Evolutionary conservation across 2,329 filamentous ascomycete species (phyloP), one percentile per base, ranked within the genome.

Genomic region (Fusarium guadeloupense): DNA sequence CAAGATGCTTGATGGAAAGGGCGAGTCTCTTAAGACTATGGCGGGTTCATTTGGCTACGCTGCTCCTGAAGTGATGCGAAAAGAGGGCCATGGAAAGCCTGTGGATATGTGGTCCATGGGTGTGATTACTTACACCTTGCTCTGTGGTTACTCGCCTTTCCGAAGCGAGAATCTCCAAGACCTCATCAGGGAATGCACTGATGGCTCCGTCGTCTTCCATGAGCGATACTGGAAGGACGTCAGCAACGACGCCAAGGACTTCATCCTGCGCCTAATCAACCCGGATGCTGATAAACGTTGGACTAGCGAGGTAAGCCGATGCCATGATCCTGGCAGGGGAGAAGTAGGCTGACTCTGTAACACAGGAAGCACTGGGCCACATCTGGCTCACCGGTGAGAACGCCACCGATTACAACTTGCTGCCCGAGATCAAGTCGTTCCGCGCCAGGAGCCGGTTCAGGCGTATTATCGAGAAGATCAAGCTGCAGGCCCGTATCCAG

Each of bases 91-190:
- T 75, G 95, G 95, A 74, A 99, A 98, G 78, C 92, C 95, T 5
- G 95, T 98, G 28, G 95, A 99, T 74, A 97, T 99, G 92, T 99
- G 95, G 95, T 98, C 95, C 4, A 85, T 99, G 78, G 95, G 95
- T 61, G 95, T 99, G 71, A 99, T 99, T 72, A 98, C 95, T 35
- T 99, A 99, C 79, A 99, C 95, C 14, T 84, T 99, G 23, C 90
- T 99, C 45, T 99, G 96, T 75, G 95, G 95, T 68, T 99, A 99
- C 81, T 97, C 94, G 38, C 95, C 95, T 17, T 99, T 99, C 85
- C 89, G 95, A 67, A 95, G 93, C 60, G 95, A 99, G 80, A 97
- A 91, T 71, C 83, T 99, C 42, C 85, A 90, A 65, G 95, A 98
- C 71, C 83, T 99, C 65, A 96, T 99, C 66, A 92, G 97, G 62